Conservation (phyloP, 805 yeast genomes). For the Starmerella sirachaensis region DNA sequence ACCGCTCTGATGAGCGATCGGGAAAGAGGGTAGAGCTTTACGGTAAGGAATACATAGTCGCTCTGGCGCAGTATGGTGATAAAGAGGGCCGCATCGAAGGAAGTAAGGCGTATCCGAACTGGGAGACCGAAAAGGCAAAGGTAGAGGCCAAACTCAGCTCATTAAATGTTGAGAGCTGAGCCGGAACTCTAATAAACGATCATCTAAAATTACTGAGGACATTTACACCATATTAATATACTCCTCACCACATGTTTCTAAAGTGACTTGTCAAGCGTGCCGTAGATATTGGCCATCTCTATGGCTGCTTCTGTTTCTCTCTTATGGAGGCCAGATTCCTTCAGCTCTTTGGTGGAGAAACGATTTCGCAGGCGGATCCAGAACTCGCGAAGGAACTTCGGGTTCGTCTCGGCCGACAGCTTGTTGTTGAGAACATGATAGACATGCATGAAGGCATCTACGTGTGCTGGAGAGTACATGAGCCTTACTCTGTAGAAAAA, state of each 20-base stretch:
- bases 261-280: background rate
- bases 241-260: too few species aligned
- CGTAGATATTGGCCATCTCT: conserved; percentile 13
- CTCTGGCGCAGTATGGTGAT: conserved; percentile 46
- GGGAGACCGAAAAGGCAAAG: conserved; percentile 53
- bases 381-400: conserved; percentile 35
- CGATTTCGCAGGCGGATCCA: conserved; percentile 38
- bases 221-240: too few species aligned
- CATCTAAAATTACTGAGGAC: too few species aligned
- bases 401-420: conserved; percentile 38
- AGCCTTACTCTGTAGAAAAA: conserved; percentile 60
- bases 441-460: conserved; percentile 48
- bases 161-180: too few species aligned
- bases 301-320: conserved; percentile 19
- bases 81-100: conserved; percentile 48
- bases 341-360: conserved; percentile 18
- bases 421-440: conserved; percentile 48
- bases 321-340: conserved; percentile 4
- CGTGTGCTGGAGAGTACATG: conserved; percentile 57
- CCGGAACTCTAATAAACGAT: too few species aligned
- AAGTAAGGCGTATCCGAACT: conserved; percentile 77
- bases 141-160: conserved; percentile 1
- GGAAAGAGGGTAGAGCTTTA: conserved; percentile 10
- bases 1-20: background rate
- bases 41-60: conserved; percentile 8